Base-by-base conservation (phyloP, 2,329 filamentous ascomycete genomes). In the Xylaria sp. region DNA sequence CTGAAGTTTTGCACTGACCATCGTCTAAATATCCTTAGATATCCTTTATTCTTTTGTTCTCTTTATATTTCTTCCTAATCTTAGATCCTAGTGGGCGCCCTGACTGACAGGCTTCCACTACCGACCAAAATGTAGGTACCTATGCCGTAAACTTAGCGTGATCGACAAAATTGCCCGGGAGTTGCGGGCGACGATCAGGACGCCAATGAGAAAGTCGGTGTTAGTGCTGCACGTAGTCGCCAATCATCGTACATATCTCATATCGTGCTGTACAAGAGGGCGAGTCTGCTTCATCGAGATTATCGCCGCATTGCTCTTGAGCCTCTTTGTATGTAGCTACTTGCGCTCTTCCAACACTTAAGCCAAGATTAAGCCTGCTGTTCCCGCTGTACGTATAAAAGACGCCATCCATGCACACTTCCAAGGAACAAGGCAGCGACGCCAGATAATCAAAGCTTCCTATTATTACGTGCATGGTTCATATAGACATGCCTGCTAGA, bases 121-220 rank as follows among this genome's bases (percentile, higher is more conserved):
- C 34, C 39, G 17, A 11, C 17, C 41, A n/a, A n/a, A n/a, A n/a
- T 58, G 44, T 40, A 39, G 55, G 50, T 48, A n/a, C 56, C 44
- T 58, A 48, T 56, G 55, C 55, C 52, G 58, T 50, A 56, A 48
- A 47, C 58, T 61, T 61, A 55, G 58, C 55, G 40, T 46, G 55
- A 60, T 58, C 55, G 47, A 53, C 57, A 38, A 51, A 53, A 49
- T 45, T 51, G 50, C 50, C 47, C 43, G 46, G 52, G 52, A 48
- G 50, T 44, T 45, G 54, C 48, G 43, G 48, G 54, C 45, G 55
- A 26, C 48, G 50, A 56, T 58, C 58, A 54, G 48, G 39, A 46
- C 44, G 50, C 47, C 48, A 59, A 61, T 54, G 21, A 40, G 54
- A 55, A 58, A 55, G 48, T 49, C 45, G 24, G 50, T 52, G 48